Conservation (phyloP, 192 early-diverging fungal species). For the Dissophora globulifera region DNA sequence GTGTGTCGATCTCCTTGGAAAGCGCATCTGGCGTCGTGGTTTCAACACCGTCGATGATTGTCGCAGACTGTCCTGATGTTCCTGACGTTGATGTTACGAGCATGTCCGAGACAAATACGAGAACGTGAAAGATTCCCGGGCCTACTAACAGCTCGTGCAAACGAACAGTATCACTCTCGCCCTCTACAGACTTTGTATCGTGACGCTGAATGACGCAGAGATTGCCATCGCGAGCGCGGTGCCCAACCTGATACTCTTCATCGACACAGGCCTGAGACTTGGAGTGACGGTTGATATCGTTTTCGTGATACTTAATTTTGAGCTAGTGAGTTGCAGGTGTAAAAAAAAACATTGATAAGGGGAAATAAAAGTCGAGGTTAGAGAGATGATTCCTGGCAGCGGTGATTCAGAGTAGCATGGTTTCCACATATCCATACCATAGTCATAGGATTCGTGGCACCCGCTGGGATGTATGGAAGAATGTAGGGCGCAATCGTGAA, state of each 20-base stretch:
- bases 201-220: background rate
- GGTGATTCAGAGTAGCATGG: too few relatives aligned
- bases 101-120: conserved; percentile 15
- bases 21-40: conserved; percentile 4
- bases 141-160: conserved; percentile 1
- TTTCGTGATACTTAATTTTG: conserved; percentile 10
- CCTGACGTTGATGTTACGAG: background rate
- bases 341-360: background rate
- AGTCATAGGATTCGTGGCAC: background rate
- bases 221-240: conserved; percentile 4
- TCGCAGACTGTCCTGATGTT: too few relatives aligned
- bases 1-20: conserved; percentile 6
- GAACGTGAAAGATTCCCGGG: conserved; percentile 11
- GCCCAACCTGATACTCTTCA: background rate
- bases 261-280: background rate
- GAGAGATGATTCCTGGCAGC: too few relatives aligned
- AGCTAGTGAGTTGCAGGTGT: conserved; percentile 1
- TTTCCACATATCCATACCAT: too few relatives aligned
- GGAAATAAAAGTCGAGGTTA: too few relatives aligned
- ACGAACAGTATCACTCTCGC: background rate
- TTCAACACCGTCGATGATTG: conserved; percentile 21
- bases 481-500: background rate
- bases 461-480: background rate
- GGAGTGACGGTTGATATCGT: conserved; percentile 1
- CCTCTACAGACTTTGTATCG: too few relatives aligned